Conservation (phyloP, 2,329 filamentous ascomycete species). For the Sclerotinia glacialis region DNA sequence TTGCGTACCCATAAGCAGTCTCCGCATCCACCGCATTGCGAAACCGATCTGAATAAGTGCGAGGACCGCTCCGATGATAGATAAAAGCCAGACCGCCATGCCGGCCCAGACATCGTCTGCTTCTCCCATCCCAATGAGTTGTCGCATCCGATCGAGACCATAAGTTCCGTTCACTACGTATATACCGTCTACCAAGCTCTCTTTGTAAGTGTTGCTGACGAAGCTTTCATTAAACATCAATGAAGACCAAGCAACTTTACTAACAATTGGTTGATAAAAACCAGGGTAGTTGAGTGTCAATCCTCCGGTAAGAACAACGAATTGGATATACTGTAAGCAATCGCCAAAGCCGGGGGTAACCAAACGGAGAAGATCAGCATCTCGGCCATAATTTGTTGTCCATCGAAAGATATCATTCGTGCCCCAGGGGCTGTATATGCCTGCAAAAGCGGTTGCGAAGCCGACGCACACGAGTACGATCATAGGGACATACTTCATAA, state of each 20-base stretch:
- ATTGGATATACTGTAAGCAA: slow-evolving; percentile 96
- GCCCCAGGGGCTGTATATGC: slow-evolving; percentile 91
- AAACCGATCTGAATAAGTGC: slow-evolving; percentile 76
- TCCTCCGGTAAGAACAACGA: slow-evolving; percentile 81
- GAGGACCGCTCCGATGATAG: slow-evolving; percentile 67
- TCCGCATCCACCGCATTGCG: slow-evolving; percentile 70
- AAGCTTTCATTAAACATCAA: slow-evolving; percentile 94
- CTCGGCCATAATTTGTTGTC: slow-evolving; percentile 96
- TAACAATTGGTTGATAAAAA: slow-evolving; percentile 88
- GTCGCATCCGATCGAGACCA: slow-evolving; percentile 74
- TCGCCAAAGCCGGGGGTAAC: slow-evolving; percentile 96
- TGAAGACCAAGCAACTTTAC: slow-evolving; percentile 81
- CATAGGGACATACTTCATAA: slow-evolving; percentile 74
- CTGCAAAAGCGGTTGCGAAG: slow-evolving; percentile 77
- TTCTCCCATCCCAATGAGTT: slow-evolving; percentile 76
- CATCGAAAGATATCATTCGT: slow-evolving; percentile 86
- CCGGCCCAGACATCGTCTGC: slow-evolving; percentile 86
- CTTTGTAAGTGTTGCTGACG: slow-evolving; percentile 63
- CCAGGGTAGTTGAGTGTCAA: slow-evolving; percentile 87
- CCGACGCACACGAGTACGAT: slow-evolving; percentile 76
- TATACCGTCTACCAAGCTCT: slow-evolving; percentile 77
- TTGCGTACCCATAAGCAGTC: slow-evolving; percentile 64
- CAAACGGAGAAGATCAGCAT: slow-evolving; percentile 84
- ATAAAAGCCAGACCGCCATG: slow-evolving; percentile 87
- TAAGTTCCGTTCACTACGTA: slow-evolving; percentile 76